Base-by-base conservation (phyloP, 331 rosid species). In the Spiraea crenata region DNA sequence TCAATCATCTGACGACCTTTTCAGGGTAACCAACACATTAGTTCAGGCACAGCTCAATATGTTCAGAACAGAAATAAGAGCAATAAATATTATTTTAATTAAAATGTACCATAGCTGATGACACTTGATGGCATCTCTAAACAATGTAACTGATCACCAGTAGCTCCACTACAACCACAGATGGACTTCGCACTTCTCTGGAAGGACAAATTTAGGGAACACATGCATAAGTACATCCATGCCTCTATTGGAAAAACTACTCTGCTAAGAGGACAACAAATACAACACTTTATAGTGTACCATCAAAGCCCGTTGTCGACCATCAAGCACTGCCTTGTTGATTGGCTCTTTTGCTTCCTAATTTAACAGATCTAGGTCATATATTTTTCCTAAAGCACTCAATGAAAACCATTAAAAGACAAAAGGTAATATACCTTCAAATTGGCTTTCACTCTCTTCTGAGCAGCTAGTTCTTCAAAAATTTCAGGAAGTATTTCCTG, bases 401-500 rank as follows among this genome's bases (percentile, higher is more conserved):
- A 44, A 59, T 55, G 56, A 67, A 69, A 58, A 41, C 48, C 56
- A 15, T 15, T 47, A 46, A 39, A 47, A 17, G 56, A 56, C 35
- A 61, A 74, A 57, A 85, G 45, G 48, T 48, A 59, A 67, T 13
- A 5, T 81, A 90, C 97, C 99, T 91, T 93, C 67, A 93, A 79
- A 78, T 90, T 95, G 51, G 97, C 99, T 82, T 93, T 93, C 72
- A 97, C 99, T 85, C 95, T 85, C 85, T 87, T 91, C 69, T 95
- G 97, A 65, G 97, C 99, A 57, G 95, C 37, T 63, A 93, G 85
- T 87, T 93, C 99, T 79, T 93, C 99, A 60, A 93, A 96, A 67
- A 93, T 93, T 87, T 93, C 99, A 74, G 99, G 99, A 82, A 91
- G 99, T 83, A 91, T 91, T 66, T 97, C 99, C 99, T 93, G 80